phyloP scores from a whole-genome alignment of 257 asterid genomes.

The Salvia rosmarinus region DNA sequence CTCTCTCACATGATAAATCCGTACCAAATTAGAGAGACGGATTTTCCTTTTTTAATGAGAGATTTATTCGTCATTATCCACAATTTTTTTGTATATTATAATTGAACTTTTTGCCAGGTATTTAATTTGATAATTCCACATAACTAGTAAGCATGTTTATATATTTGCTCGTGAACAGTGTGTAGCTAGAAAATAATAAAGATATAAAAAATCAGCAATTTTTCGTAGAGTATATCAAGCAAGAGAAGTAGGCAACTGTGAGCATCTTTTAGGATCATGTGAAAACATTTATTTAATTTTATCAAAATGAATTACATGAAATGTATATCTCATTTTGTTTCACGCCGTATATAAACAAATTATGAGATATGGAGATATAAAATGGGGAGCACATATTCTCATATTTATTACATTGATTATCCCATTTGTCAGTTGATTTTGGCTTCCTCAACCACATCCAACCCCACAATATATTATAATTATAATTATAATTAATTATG shows the following conservation, averaged over 20 bases:
- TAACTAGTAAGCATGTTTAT: no score
- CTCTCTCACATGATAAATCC: no score
- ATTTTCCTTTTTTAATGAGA: no score
- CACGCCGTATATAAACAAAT: conserved; percentile 20
- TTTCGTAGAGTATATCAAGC: no score
- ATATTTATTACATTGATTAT: conserved; percentile 20
- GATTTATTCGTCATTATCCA: no score
- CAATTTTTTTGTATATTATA: no score
- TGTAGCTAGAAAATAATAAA: no score
- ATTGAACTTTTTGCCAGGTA: no score
- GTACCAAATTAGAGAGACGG: no score
- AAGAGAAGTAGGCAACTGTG: neutral
- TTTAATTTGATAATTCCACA: no score
- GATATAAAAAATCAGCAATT: no score
- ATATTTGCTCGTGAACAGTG: no score
- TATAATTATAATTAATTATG: conserved; percentile 27
- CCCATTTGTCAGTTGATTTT: conserved; percentile 33
- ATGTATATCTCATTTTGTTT: neutral
- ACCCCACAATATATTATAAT: conserved; percentile 27
- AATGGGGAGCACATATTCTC: conserved; percentile 21
- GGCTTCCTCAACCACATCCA: conserved; percentile 33
- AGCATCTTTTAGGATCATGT: neutral
- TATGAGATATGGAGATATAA: conserved; percentile 24
- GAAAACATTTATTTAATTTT: neutral
- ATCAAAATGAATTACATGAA: neutral